Evolutionary conservation across 805 yeast species (phyloP), one percentile per base, ranked within the genome.

Genomic region (Wickerhamiella alocasiicola): DNA sequence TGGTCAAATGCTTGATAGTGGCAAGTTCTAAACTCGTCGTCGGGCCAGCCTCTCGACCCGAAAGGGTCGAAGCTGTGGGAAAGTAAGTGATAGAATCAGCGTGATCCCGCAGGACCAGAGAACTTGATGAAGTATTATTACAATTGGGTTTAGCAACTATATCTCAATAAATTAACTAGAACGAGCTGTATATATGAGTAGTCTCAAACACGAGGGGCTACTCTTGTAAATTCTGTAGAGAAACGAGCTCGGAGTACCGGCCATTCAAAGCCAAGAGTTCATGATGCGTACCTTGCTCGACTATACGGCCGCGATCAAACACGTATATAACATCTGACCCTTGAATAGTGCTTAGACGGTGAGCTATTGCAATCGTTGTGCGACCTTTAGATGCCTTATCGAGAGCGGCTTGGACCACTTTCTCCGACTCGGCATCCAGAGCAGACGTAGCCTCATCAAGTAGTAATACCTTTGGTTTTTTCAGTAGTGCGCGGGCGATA

Each of bases 361-460:
- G 88, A 5, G 88, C 88, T 59, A 80, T 77, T 53, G 85, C 78
- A 47, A 80, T 60, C 35, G 78, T 74, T 1, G 87, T 78, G 51
- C 85, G 74, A 24, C 72, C 63, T 11, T 59, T 44, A 48, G 79
- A 78, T 48, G 78, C 82, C 6, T 58, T 60, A n/a, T 64, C 64
- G 41, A 75, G 74, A 3, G 85, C 78, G 6, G 59, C 46, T 55
- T 80, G 87, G 42, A 80, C 78, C 53, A 70, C 70, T 9, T 74
- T 62, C 56, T 80, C 88, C 0, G 87, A 78, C 51, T 70, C 74
- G 55, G 64, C 64, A 50, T 70, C 75, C 18, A 70, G 55, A 2
- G 75, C 74, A 5, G 73, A 67, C 0, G 75, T 70, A 9, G 75
- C 75, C 48, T 74, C 81, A 51, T 74, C 81, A 43, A 74, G 56